A percentile compares a stretch with the other conserved stretches of the same genome.
phyloP scores from a whole-genome alignment of 164 flowering plant genomes.

The Macadamia tetraphylla region DNA sequence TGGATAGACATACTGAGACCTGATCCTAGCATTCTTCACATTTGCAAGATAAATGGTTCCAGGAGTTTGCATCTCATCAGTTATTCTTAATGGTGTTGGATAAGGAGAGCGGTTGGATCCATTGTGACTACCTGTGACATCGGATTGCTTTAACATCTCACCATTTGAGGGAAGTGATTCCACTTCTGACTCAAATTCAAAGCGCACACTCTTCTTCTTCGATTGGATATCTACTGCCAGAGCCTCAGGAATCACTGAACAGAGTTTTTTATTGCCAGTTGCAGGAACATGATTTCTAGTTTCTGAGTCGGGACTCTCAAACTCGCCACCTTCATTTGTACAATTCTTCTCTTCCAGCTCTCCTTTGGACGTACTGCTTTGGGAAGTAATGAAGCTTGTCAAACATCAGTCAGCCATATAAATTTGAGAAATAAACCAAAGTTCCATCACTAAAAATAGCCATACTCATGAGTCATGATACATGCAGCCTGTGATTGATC shows the following conservation, averaged over 20 bases:
- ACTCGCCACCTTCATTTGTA: conserved; percentile 18
- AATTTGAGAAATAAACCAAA: neutral
- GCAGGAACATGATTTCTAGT: conserved; percentile 6
- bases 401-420: conserved; percentile 2
- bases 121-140: conserved; percentile 21
- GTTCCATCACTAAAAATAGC: neutral
- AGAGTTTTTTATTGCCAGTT: conserved; percentile 6
- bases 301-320: conserved; percentile 12
- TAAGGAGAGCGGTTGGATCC: conserved; percentile 45
- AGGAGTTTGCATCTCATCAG: conserved; percentile 92
- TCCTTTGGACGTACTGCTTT: conserved; percentile 30
- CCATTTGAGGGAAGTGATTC: conserved; percentile 24
- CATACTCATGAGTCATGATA: too few species aligned
- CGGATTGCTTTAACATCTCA: conserved; percentile 15
- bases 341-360: conserved; percentile 12
- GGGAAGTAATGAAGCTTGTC: neutral
- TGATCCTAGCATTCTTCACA: conserved; percentile 43
- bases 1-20: conserved; percentile 72
- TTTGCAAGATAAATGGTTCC: conserved; percentile 61
- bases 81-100: conserved; percentile 62
- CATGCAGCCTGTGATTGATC: neutral
- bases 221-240: conserved; percentile 21
- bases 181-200: conserved; percentile 43
- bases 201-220: conserved; percentile 59
- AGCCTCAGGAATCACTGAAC: conserved; percentile 18